Evolutionary conservation across 140 eudicot species (phyloP).

Genomic region (Bidens hawaiensis): DNA sequence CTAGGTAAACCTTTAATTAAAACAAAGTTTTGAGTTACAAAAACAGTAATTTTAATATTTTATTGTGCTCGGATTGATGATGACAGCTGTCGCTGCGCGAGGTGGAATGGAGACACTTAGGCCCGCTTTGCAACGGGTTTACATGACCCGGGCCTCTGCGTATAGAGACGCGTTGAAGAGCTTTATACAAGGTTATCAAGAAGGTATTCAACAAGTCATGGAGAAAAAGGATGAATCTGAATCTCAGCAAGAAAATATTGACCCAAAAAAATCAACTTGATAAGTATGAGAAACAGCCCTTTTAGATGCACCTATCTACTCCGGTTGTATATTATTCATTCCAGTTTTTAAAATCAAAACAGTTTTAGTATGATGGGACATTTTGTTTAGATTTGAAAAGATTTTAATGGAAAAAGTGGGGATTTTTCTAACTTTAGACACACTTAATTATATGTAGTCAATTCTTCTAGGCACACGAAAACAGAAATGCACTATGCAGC

Average conservation of each 20-base stretch:
- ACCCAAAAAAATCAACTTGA: constrained; percentile 3
- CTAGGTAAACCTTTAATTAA: constrained; percentile 43
- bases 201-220: constrained; percentile 68
- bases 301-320: neutral
- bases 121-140: constrained; percentile 86
- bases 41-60: neutral
- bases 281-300: neutral
- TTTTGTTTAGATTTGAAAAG: too few relatives aligned
- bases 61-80: neutral
- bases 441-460: too few relatives aligned
- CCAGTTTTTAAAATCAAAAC: too few relatives aligned
- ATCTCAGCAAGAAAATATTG: neutral
- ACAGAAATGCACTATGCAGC: too few relatives aligned
- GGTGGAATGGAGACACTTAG: constrained; percentile 95
- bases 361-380: too few relatives aligned
- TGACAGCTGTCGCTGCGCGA: constrained; percentile 77
- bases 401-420: too few relatives aligned
- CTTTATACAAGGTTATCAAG: constrained; percentile 70
- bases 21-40: neutral
- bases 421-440: too few relatives aligned
- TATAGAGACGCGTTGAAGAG: constrained; percentile 66
- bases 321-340: too few relatives aligned
- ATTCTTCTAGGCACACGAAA: too few relatives aligned
- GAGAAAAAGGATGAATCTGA: constrained; percentile 44
- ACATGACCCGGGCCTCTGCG: constrained; percentile 78